A percentile compares a stretch with the other conserved stretches of the same genome.
Evolutionary conservation across 768 basidiomycete genomes (phyloP).

Genomic region (Tylopilus plumbeoviolaceoides): DNA sequence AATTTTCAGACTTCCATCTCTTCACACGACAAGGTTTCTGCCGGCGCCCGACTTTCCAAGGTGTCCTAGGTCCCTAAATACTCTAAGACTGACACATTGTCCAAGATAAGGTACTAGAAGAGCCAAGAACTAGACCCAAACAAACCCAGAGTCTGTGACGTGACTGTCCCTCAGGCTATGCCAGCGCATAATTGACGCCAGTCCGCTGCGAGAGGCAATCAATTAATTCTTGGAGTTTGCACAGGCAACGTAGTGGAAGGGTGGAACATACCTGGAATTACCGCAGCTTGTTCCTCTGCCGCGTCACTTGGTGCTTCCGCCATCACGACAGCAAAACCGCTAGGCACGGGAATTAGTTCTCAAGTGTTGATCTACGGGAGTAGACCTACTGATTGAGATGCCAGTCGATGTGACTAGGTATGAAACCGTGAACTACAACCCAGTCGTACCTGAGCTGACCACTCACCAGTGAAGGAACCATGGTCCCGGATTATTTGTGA

Average conservation of each 20-base stretch:
- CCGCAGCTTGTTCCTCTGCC: constrained; percentile 5
- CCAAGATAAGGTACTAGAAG: background rate
- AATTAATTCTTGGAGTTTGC: background rate
- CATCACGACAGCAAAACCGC: constrained; percentile 30
- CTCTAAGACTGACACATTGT: background rate
- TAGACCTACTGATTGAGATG: constrained; percentile 24
- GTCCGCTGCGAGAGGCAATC: constrained; percentile 7
- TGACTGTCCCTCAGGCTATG: background rate
- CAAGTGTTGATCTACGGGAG: background rate
- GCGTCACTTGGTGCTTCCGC: constrained; percentile 18
- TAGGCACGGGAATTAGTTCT: constrained; percentile 3
- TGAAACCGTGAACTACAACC: background rate
- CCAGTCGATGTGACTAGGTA: constrained; percentile 29
- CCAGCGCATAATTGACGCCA: constrained; percentile 20
- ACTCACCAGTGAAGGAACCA: constrained; percentile 50
- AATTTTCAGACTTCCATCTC: too few species aligned
- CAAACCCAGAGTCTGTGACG: too few species aligned
- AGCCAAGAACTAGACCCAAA: background rate
- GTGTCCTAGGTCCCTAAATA: too few species aligned
- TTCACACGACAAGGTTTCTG: too few species aligned
- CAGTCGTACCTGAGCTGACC: background rate
- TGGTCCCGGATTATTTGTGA: constrained; percentile 63
- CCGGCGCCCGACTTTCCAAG: too few species aligned
- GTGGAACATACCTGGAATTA: constrained; percentile 19
- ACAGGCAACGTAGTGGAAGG: background rate